phyloP scores from a whole-genome alignment of 176 grass and related monocot genomes.

The Oryza meyeriana region DNA sequence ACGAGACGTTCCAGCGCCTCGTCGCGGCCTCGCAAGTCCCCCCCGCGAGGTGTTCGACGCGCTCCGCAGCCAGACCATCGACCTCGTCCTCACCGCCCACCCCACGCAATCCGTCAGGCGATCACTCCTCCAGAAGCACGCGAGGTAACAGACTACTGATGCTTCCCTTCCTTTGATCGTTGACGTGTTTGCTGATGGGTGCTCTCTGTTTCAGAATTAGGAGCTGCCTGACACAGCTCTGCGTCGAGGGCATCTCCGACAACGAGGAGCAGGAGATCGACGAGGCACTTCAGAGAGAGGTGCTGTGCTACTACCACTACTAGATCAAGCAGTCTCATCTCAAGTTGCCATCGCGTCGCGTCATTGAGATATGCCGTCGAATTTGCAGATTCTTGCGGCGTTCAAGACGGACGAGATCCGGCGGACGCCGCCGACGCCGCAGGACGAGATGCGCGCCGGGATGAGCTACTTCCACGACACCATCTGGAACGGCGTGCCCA shows the following conservation, averaged over 20 bases:
- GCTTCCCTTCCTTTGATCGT: neutral
- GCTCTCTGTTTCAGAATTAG: constrained; percentile 43
- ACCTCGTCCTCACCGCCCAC: constrained; percentile 85
- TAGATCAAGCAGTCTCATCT: neutral
- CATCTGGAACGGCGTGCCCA: constrained; percentile 86
- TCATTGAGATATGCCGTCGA: neutral
- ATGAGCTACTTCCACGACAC: constrained; percentile 93
- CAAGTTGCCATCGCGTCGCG: neutral
- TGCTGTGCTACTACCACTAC: neutral
- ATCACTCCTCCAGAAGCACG: constrained; percentile 82
- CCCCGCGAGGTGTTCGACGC: constrained; percentile 77
- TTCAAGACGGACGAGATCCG: constrained; percentile 83
- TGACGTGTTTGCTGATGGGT: neutral
- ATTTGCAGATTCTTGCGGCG: constrained; percentile 67
- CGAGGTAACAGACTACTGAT: constrained; percentile 30
- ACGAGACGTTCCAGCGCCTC: constrained; percentile 69
- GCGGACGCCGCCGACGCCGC: constrained; percentile 62
- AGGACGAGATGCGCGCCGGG: constrained; percentile 88
- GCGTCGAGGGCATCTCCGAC: constrained; percentile 51
- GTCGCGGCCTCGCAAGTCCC: constrained; percentile 57
- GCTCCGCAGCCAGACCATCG: constrained; percentile 61
- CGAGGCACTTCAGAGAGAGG: constrained; percentile 80
- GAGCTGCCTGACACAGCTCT: constrained; percentile 57
- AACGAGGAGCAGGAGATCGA: constrained; percentile 74
- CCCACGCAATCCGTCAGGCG: constrained; percentile 75